Base-by-base conservation (phyloP, 768 basidiomycete species). In the Panaeolus papilionaceus region DNA sequence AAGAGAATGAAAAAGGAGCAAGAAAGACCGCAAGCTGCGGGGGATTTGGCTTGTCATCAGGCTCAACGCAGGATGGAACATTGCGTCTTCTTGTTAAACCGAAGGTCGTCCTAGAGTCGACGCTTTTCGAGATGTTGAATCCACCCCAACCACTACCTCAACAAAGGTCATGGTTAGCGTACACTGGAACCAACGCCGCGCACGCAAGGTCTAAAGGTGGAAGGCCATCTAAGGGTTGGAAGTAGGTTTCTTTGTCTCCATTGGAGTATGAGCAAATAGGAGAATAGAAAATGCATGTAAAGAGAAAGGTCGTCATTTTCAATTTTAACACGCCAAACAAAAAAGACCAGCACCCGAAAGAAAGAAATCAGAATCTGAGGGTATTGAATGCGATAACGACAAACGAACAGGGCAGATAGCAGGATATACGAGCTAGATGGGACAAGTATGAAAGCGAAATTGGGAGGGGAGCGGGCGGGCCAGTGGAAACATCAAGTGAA, bases 321-420 rank as follows among this genome's bases (percentile, higher is more conserved):
- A 37, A 58, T 7, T 58, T 58, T 11, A 58, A 58, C 45, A 58
- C 54, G 28, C 54, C 33, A 58, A 26, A 58, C 42, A 58, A 58
- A 37, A 58, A 33, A 16, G 14, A 37, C 26, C 54, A 58, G 54
- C 16, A 58, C 0, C 54, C 28, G 11, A 58, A 37, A 58, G 16
- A 58, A 58, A 37, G 54, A 58, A 58, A 28, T 33, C 54, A 58
- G 54, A 58, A 58, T 58, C 54, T 58, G 54, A 33, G 28, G 28
- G 54, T 26, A 33, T 33, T 58, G 54, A 33, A 33, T 58, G 54
- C 54, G 54, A 58, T 16, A 58, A 16, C 54, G 33, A 58, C 26
- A 37, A 26, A 58, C 14, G 33, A 58, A 37, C 54, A 51, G 23
- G 26, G 20, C 20, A 58, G 54, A 58, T 58, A 58, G 26, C 26